These are phyloP conservation scores for Plasmodium knowlesi DNA, from an alignment of 169 alveolate species.

Conservation along the genomic window DNA sequence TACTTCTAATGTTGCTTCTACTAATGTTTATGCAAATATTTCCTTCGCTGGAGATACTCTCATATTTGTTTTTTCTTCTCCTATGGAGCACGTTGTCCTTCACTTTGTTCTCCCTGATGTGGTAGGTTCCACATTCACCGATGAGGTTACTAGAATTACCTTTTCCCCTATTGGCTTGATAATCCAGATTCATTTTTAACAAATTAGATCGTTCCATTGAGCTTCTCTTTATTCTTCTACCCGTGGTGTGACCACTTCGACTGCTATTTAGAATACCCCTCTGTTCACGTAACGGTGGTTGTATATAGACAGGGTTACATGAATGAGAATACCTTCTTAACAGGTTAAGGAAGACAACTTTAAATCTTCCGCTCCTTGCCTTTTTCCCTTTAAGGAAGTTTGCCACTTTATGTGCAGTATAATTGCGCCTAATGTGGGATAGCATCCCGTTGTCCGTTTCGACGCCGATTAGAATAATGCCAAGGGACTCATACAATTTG, in stretches of 20 bases:
- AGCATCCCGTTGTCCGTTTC: constrained; percentile 20
- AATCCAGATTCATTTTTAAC: background rate
- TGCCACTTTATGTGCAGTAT: background rate
- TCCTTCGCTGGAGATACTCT: background rate
- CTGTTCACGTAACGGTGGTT: background rate
- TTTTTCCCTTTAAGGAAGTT: constrained; percentile 11
- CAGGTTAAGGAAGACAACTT: constrained; percentile 28
- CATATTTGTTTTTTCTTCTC: background rate
- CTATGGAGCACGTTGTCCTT: background rate
- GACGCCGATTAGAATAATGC: constrained; percentile 65
- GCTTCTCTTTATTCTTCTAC: background rate
- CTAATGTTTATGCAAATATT: constrained; percentile 4
- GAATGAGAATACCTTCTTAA: constrained; percentile 29
- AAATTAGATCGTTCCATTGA: background rate
- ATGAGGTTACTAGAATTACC: background rate
- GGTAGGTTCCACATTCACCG: background rate
- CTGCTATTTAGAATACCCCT: background rate
- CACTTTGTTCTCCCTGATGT: background rate
- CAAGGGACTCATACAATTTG: constrained; percentile 55
- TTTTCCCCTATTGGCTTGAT: background rate
- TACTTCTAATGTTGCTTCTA: background rate
- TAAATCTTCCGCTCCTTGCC: constrained; percentile 5
- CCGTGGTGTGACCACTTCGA: background rate
- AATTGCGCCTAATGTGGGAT: background rate
- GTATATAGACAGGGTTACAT: background rate